phyloP scores from a whole-genome alignment of 148 eudicot species.

The Rhododendron henanense region DNA sequence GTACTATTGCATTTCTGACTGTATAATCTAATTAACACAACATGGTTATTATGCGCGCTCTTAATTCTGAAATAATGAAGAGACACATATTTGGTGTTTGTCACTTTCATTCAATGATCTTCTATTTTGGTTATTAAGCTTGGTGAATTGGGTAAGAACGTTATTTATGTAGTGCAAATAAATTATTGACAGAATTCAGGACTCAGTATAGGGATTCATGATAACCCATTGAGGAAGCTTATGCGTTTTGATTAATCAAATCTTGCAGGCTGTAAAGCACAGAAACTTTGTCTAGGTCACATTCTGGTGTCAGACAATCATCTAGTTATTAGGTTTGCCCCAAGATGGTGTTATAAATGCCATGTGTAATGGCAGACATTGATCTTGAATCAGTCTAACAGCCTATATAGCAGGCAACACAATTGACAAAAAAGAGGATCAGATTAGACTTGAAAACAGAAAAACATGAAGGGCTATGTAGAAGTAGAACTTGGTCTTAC shows the following conservation, averaged over 20 bases:
- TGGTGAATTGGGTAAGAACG: background rate
- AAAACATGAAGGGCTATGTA: background rate
- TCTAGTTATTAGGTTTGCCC: background rate
- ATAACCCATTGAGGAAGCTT: background rate
- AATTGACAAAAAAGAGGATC: background rate
- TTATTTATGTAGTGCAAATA: background rate
- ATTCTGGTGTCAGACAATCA: background rate
- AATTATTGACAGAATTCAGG: background rate
- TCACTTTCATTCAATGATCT: background rate
- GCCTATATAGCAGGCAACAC: background rate
- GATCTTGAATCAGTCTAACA: background rate
- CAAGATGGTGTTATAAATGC: background rate
- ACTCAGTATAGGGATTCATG: background rate
- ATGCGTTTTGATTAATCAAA: background rate
- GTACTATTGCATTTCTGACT: background rate
- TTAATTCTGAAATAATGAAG: background rate
- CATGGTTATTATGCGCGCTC: background rate
- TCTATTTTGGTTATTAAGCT: background rate
- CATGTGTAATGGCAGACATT: background rate
- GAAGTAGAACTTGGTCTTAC: background rate
- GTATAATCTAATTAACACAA: background rate
- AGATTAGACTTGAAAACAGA: background rate
- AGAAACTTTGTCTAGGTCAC: background rate
- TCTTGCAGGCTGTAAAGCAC: background rate
- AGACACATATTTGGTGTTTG: background rate